Conservation (phyloP, 2,329 filamentous ascomycete genomes). For the Paecilomyces variotii region DNA sequence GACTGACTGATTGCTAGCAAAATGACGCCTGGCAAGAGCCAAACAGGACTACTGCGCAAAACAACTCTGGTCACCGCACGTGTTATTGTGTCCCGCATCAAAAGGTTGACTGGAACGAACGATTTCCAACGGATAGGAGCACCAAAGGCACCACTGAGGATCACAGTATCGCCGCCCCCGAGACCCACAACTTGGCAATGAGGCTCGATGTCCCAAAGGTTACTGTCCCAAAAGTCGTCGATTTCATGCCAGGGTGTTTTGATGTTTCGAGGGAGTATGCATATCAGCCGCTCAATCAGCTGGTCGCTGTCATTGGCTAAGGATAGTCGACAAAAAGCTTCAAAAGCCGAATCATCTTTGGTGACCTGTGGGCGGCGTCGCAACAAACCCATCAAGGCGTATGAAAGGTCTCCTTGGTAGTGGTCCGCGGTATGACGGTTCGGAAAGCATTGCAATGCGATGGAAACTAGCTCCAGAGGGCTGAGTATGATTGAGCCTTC, state of each 20-base stretch:
- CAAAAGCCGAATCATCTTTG: conserved; percentile 35
- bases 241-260: conserved; percentile 34
- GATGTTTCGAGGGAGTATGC: conserved; percentile 27
- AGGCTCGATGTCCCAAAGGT: conserved; percentile 41
- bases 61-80: conserved; percentile 14
- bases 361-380: conserved; percentile 33
- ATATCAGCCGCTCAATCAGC: conserved; percentile 40
- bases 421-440: conserved; percentile 29
- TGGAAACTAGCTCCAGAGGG: conserved; percentile 34
- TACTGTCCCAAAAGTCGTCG: conserved; percentile 32
- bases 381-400: conserved; percentile 41
- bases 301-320: conserved; percentile 39
- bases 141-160: conserved; percentile 34
- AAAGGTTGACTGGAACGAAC: conserved; percentile 27
- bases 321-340: conserved; percentile 42
- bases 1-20: not conserved
- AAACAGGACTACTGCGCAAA: not conserved
- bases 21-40: not conserved
- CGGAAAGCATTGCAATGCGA: conserved; percentile 35
- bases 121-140: conserved; percentile 39
- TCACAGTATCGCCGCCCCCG: conserved; percentile 35
- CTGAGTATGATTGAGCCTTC: conserved; percentile 34
- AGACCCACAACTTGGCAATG: conserved; percentile 34
- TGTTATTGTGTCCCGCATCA: conserved; percentile 17
- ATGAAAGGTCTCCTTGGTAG: conserved; percentile 34